A percentile compares a stretch with the other conserved stretches of the same genome.
phyloP scores from a whole-genome alignment of 306 rosid species.

The Rosa persica region DNA sequence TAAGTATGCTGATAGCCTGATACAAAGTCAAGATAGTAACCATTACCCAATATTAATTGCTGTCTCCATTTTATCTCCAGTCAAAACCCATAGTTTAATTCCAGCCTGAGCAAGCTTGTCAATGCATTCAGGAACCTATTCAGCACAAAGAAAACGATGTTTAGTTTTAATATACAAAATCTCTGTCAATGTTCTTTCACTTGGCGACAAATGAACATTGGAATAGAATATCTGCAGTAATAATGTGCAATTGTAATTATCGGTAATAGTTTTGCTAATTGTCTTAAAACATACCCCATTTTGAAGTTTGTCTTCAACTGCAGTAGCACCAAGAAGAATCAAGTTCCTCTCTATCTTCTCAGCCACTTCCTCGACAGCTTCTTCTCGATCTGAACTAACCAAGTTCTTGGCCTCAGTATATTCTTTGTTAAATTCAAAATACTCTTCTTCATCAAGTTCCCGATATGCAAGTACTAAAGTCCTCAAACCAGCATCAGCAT shows the following conservation, averaged over 20 bases:
- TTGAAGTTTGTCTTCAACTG: conserved; percentile 99
- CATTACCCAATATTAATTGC: conserved; percentile 94
- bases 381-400: conserved; percentile 77
- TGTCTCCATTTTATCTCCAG: conserved; percentile 99
- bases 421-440: conserved; percentile 50
- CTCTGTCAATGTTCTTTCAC: background rate
- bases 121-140: conserved; percentile 95
- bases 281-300: conserved; percentile 65
- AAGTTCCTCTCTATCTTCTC: conserved; percentile 78
- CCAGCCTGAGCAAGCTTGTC: conserved; percentile 99
- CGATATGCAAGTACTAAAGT: conserved; percentile 88
- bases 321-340: conserved; percentile 98
- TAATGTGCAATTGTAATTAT: background rate
- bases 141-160: conserved; percentile 18
- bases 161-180: background rate
- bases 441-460: conserved; percentile 69
- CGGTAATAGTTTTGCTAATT: conserved; percentile 11
- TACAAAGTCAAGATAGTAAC: conserved; percentile 1
- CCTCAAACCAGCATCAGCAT: conserved; percentile 98
- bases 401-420: conserved; percentile 73
- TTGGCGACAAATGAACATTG: background rate
- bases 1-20: background rate
- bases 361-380: conserved; percentile 58
- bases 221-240: background rate
- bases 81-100: conserved; percentile 96